Percentiles rank a stretch among this genome's conserved stretches.
These are phyloP conservation scores for Verticillium tricorpus DNA, from an alignment of 2,329 filamentous ascomycete species.

Conservation along the genomic window DNA sequence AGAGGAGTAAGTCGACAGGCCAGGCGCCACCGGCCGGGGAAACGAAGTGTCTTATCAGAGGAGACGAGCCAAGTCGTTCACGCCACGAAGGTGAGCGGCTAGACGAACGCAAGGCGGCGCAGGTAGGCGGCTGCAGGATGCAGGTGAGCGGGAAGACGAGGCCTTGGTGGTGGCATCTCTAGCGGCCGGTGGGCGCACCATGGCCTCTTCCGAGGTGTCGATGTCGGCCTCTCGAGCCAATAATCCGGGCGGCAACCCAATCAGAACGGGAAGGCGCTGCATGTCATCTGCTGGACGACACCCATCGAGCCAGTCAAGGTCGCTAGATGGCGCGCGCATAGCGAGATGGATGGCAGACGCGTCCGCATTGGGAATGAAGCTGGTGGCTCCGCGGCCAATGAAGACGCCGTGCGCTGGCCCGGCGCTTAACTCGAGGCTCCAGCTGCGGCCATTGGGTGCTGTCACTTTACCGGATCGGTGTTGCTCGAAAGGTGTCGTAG, in stretches of 20 bases:
- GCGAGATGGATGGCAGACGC: neutral
- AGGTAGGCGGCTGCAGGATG: constrained; percentile 4
- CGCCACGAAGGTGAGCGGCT: constrained; percentile 9
- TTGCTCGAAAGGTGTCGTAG: neutral
- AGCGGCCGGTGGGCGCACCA: neutral
- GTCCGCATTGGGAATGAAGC: constrained; percentile 7
- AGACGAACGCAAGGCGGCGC: constrained; percentile 1
- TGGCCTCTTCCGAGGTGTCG: neutral
- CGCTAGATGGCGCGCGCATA: neutral
- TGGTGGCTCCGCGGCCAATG: constrained; percentile 9
- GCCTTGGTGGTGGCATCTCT: neutral
- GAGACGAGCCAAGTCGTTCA: neutral
- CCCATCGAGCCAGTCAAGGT: neutral
- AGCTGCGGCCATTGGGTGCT: constrained; percentile 6
- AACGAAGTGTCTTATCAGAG: neutral
- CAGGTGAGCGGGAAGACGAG: neutral
- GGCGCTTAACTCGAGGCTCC: constrained; percentile 17
- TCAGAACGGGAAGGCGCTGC: neutral
- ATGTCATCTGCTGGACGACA: neutral
- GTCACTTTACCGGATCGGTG: neutral
- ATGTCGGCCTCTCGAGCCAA: neutral
- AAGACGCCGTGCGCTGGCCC: constrained; percentile 5
- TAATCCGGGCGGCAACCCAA: neutral
- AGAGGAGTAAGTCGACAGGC: constrained; percentile 5
- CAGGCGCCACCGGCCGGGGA: constrained; percentile 4